Evolutionary conservation across 176 grass and related monocot species (phyloP).

Genomic region (Rhipidocladum racemiflorum): DNA sequence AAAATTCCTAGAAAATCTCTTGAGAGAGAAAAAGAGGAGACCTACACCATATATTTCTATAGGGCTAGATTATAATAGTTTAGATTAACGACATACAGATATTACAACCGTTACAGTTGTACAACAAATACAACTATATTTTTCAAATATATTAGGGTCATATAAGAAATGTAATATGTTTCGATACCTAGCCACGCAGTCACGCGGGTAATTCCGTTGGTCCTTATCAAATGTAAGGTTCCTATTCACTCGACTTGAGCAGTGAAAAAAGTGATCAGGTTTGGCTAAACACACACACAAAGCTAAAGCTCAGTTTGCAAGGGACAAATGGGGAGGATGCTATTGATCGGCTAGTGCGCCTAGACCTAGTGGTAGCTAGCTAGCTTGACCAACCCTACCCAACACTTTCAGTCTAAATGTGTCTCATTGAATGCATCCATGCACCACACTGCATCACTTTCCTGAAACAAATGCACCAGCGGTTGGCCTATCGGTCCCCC

Average conservation of each 20-base stretch:
- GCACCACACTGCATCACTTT: conserved; percentile 26
- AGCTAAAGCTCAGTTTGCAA: background rate
- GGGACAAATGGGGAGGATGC: background rate
- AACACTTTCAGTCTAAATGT: background rate
- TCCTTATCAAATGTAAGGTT: background rate
- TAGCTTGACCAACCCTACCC: background rate
- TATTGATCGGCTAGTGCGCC: background rate
- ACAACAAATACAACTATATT: too few species aligned
- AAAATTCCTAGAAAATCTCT: too few species aligned
- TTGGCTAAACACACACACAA: background rate
- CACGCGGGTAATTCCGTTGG: too few species aligned
- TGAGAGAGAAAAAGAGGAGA: too few species aligned
- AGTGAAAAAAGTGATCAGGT: background rate
- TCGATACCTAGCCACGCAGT: too few species aligned
- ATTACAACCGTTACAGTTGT: too few species aligned
- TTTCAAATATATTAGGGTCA: too few species aligned
- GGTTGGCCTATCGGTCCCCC: conserved; percentile 1
- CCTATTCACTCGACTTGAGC: background rate
- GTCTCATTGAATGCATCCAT: background rate
- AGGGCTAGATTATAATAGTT: too few species aligned
- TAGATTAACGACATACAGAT: too few species aligned
- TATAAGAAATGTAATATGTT: too few species aligned
- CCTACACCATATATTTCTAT: too few species aligned
- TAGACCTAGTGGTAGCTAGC: background rate
- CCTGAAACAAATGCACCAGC: background rate